These are phyloP conservation scores for Monosporascus sp. DNA, from an alignment of 2,329 filamentous ascomycete species.

Conservation along the genomic window DNA sequence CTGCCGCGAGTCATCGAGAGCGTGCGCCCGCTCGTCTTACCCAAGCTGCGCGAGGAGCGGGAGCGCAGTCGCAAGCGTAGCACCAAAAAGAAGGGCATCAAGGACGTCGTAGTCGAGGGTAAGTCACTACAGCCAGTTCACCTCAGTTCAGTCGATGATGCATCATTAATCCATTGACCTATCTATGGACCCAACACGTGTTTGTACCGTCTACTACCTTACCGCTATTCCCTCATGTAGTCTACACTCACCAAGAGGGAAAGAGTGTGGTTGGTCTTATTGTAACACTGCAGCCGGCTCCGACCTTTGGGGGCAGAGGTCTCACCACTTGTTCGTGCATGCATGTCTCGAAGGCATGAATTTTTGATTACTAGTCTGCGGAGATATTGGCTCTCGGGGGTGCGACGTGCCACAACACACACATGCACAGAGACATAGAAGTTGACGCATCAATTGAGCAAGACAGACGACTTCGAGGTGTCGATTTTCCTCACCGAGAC, in stretches of 20 bases:
- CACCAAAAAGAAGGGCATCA: constrained; percentile 74
- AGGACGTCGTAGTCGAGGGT: constrained; percentile 84
- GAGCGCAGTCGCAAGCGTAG: constrained; percentile 51
- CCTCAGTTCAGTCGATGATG: too few relatives aligned
- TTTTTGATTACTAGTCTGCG: background rate
- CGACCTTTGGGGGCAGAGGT: background rate
- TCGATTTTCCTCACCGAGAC: constrained; percentile 89
- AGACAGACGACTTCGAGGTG: constrained; percentile 86
- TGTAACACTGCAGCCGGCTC: background rate
- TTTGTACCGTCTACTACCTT: background rate
- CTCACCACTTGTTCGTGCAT: background rate
- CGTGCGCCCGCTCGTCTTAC: constrained; percentile 79
- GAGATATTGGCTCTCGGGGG: background rate
- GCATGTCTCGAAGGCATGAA: background rate
- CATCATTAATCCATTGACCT: too few relatives aligned
- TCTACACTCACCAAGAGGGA: background rate
- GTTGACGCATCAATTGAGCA: constrained; percentile 16
- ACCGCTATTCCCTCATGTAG: background rate
- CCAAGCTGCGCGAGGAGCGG: constrained; percentile 80
- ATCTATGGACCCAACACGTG: too few relatives aligned
- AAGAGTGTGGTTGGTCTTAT: background rate
- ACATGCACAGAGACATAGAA: background rate
- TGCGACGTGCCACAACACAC: background rate
- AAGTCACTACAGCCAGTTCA: constrained; percentile 19
- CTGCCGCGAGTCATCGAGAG: constrained; percentile 79